phyloP scores from a whole-genome alignment of 1,139 yeast species.

The Saccharomyces hybrid region DNA sequence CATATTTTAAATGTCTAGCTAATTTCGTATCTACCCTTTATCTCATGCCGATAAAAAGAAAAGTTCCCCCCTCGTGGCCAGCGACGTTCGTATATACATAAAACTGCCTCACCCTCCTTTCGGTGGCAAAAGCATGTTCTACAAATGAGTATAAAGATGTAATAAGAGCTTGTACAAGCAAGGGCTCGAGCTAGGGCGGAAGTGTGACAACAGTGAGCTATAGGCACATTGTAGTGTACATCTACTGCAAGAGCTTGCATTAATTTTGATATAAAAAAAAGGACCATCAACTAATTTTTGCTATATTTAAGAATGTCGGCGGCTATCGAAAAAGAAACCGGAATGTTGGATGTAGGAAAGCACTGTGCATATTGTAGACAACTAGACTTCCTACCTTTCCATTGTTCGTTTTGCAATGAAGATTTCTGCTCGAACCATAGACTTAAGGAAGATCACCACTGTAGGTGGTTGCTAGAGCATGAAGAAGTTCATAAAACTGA shows the following conservation, averaged over 20 bases:
- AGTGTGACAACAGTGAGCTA: not conserved
- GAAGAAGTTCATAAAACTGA: constrained; percentile 4
- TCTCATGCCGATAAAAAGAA: not conserved
- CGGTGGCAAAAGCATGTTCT: not conserved
- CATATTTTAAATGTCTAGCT: not conserved
- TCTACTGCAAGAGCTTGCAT: not conserved
- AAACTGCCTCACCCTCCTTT: not conserved
- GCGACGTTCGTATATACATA: not conserved
- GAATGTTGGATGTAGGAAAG: constrained; percentile 60
- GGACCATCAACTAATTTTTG: not conserved
- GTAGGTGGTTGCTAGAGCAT: constrained; percentile 23
- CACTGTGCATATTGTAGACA: constrained; percentile 58
- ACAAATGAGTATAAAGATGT: not conserved
- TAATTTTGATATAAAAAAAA: not conserved
- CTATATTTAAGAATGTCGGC: not conserved
- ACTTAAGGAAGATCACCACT: constrained; percentile 40
- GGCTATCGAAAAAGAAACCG: constrained; percentile 23
- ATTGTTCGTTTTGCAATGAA: constrained; percentile 49
- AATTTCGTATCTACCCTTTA: not conserved
- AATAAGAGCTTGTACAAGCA: not conserved
- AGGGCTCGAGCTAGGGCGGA: not conserved
- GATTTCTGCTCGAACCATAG: constrained; percentile 56
- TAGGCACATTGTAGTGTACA: not conserved
- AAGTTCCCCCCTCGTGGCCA: not conserved
- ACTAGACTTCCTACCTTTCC: constrained; percentile 63